Base-by-base conservation (phyloP, 2,329 filamentous ascomycete species). In the Calonectria pauciramosa region DNA sequence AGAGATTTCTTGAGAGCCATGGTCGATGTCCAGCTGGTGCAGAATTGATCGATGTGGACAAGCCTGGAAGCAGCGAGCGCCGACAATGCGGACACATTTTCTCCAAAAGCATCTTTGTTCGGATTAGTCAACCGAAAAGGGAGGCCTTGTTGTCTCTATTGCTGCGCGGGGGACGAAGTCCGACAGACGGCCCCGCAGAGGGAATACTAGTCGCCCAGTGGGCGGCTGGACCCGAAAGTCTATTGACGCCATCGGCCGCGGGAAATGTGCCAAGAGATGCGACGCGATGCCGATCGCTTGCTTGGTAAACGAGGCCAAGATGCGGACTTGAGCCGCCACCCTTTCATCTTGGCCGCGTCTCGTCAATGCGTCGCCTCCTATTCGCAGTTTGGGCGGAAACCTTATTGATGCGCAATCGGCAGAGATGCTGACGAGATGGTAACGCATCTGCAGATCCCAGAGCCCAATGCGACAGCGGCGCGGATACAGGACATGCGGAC, bases 161-260 rank as follows among this genome's bases (percentile, higher is more conserved):
- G 38, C 7, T 54, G 54, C 20, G 34, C 34, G 56, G 56, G 34
- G 34, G 56, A 60, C 34, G 56, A 60, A 60, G n/a, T 41, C 56
- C 34, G 56, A 60, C 56, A 10, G 34, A 23, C 11, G 13, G 34
- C 34, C 56, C 56, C 56, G 34, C 56, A 23, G 14, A 23, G 2
- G 16, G 13, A 18, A 60, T 26, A 41, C 34, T 60, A 60, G 56
- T 41, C n/a, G 34, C 56, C n/a, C 8, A 41, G 34, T 41, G 34
- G 34, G 23, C 20, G 54, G 32, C 18, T 59, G n/a, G 54, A 10
- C 54, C 49, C 49, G 49, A 28, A 52, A 52, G 49, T 34, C 30
- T 36, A 59, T 59, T 59, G 54, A 59, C 54, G 54, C 54, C 54
- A 59, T 59, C 54, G 54, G 32, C 54, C 54, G 20, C 32, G 30